Base-by-base conservation (phyloP, 164 flowering plant species). In the Vitis labrusca region DNA sequence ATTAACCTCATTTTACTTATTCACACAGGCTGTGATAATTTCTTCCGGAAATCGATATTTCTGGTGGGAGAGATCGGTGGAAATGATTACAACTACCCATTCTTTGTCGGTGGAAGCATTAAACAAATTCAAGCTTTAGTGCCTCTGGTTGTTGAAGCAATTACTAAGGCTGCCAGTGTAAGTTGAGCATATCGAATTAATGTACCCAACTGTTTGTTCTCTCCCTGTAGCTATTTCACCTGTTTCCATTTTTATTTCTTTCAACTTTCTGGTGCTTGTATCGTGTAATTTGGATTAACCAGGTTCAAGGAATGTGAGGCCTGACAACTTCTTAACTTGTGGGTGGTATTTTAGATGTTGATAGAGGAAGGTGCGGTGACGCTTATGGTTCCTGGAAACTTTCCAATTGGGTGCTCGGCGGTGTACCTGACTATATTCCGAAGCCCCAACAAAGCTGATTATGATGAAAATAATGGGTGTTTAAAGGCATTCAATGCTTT, bases 61-160 rank as follows among this genome's bases (percentile, higher is more conserved):
- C 53, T 86, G 1, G 80, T 90, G 29, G 92, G 95, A 51, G 92
- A 90, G 77, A 88, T 90, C 0, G 91, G 95, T 7, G 88, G 84
- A 6, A 90, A 90, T 59, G 91, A 88, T 56, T 90, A 84, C 59
- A 85, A 83, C 37, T 77, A 72, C 17, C 59, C 76, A 0, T 67
- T 79, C 44, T 63, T 74, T 8, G 56, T 59, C 1, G 81, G 83
- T 51, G 65, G 48, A 69, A 81, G 61, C 74, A 54, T 76, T 47
- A 30, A 73, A 59, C 62, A 81, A 16, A 50, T 83, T 9, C 61
- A 59, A 49, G 44, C 82, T 30, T 29, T 52, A 0, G 84, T 85
- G 0, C 85, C 86, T 44, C 53, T 64, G 8, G 82, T 90, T 9
- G 76, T 90, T 65, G 52, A 72, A 37, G 66, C 77, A 70, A 79